phyloP scores from a whole-genome alignment of 2,329 filamentous ascomycete species.

The Didymella arachidicola region DNA sequence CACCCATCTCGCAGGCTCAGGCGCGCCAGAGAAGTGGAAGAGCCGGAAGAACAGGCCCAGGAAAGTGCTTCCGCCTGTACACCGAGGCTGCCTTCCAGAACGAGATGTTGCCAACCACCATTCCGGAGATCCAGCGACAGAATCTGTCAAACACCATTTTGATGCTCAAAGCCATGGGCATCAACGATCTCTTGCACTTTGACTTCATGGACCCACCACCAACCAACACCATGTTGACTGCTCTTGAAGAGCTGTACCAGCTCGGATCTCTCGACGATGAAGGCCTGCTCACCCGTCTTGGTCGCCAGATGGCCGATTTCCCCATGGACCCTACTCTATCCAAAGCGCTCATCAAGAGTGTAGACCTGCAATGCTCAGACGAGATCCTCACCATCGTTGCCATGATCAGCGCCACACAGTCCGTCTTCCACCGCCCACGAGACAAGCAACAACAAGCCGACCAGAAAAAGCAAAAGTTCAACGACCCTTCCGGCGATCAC shows the following conservation, averaged over 20 bases:
- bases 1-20: constrained; percentile 95
- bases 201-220: constrained; percentile 99
- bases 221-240: constrained; percentile 96
- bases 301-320: constrained; percentile 97
- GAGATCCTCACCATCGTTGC: constrained; percentile 89
- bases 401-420: constrained; percentile 74
- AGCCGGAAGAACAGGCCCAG: constrained; percentile 91
- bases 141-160: constrained; percentile 93
- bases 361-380: constrained; percentile 88
- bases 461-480: constrained; percentile 97
- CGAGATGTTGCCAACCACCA: constrained; percentile 95
- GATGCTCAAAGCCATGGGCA: constrained; percentile 99
- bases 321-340: constrained; percentile 95
- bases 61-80: constrained; percentile 88
- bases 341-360: constrained; percentile 87
- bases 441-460: constrained; percentile 97
- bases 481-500: constrained; percentile 93
- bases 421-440: constrained; percentile 92
- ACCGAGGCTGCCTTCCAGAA: constrained; percentile 95
- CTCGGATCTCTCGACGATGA: constrained; percentile 93
- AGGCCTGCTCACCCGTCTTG: constrained; percentile 87
- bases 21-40: constrained; percentile 93
- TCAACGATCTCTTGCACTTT: constrained; percentile 95
- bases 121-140: constrained; percentile 95
- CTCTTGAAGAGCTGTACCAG: constrained; percentile 92